Percentiles rank a stretch among this genome's conserved stretches.
phyloP scores from a whole-genome alignment of 345 rosid species.

The Eucalyptus polyanthemos region DNA sequence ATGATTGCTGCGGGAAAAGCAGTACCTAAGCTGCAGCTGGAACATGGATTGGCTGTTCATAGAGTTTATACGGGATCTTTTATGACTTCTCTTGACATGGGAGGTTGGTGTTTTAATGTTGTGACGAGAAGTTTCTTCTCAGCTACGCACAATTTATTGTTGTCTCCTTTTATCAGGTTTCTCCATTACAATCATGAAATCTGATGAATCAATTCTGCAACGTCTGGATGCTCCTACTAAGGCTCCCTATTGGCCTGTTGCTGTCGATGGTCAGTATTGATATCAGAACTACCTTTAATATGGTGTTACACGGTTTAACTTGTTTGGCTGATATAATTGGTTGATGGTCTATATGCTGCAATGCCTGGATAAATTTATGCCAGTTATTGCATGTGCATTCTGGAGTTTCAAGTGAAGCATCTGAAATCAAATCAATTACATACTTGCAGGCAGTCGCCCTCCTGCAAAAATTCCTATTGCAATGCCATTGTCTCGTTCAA shows the following conservation, averaged over 20 bases:
- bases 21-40: conserved; percentile 82
- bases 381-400: neutral
- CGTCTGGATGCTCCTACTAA: conserved; percentile 84
- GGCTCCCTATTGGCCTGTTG: conserved; percentile 95
- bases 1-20: conserved; percentile 94
- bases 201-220: conserved; percentile 54
- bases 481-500: conserved; percentile 43
- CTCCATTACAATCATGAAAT: conserved; percentile 90
- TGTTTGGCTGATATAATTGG: neutral
- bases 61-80: conserved; percentile 96
- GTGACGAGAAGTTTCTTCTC: neutral
- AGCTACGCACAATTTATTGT: neutral
- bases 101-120: conserved; percentile 42
- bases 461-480: conserved; percentile 91
- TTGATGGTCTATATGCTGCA: neutral
- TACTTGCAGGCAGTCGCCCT: conserved; percentile 60
- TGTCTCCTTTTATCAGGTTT: conserved; percentile 38
- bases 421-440: neutral
- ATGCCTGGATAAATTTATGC: neutral
- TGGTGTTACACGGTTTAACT: neutral
- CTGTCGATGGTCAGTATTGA: conserved; percentile 22
- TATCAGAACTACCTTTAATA: neutral
- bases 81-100: conserved; percentile 99
- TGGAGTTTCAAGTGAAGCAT: neutral
- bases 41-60: conserved; percentile 93